phyloP scores from a whole-genome alignment of 2,329 filamentous ascomycete species.

The Sphaerulina populicola region DNA sequence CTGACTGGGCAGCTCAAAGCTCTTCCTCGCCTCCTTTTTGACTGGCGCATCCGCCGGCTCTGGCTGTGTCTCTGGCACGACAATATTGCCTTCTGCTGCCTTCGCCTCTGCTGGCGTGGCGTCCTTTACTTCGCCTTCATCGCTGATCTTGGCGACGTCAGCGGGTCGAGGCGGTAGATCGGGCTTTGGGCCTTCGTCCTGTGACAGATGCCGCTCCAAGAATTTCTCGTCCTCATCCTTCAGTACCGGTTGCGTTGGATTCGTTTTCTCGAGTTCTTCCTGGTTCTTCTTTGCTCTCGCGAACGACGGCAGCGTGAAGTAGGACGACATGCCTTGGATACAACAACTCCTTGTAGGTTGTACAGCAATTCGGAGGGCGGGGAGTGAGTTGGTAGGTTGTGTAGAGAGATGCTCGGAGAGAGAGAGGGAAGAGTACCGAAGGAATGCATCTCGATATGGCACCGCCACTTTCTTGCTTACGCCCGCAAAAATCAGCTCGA shows the following conservation, averaged over 20 bases:
- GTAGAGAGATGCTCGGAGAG: not conserved
- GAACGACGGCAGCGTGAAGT: conserved; percentile 32
- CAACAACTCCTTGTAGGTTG: not conserved
- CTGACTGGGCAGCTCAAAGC: conserved; percentile 31
- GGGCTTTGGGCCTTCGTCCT: conserved; percentile 21
- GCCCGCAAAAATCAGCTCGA: conserved; percentile 5
- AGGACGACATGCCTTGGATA: conserved; percentile 15
- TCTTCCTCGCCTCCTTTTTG: conserved; percentile 25
- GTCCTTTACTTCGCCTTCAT: conserved; percentile 23
- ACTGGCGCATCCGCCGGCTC: conserved; percentile 5
- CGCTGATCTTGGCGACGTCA: conserved; percentile 20
- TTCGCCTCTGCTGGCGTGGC: conserved; percentile 21
- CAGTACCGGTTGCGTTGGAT: conserved; percentile 42
- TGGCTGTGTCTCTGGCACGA: conserved; percentile 27
- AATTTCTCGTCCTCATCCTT: conserved; percentile 55
- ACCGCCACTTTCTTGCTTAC: conserved; percentile 15
- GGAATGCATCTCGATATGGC: conserved; percentile 2
- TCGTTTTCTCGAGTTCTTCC: conserved; percentile 31
- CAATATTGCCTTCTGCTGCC: conserved; percentile 24
- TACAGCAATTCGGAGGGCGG: not conserved
- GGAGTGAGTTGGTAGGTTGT: too few species aligned
- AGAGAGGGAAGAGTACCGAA: not conserved
- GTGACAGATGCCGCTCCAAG: conserved; percentile 34
- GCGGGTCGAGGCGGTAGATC: conserved; percentile 10
- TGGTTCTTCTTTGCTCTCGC: conserved; percentile 32